These are phyloP conservation scores for Chimonanthus praecox DNA, from an alignment of 164 flowering plant genomes.

Conservation along the genomic window DNA sequence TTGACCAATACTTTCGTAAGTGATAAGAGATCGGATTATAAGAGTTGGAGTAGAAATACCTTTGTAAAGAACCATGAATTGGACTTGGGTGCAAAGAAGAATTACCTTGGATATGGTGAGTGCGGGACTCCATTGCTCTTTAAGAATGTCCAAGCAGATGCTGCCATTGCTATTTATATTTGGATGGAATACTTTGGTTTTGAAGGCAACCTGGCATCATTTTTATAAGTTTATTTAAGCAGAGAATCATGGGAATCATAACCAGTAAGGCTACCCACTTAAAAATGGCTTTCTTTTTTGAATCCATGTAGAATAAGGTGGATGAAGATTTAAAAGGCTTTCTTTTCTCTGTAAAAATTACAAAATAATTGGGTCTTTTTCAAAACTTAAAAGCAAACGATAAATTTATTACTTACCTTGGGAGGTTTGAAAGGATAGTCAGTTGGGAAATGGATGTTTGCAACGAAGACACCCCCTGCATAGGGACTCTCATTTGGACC, in stretches of 20 bases:
- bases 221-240: too few species aligned
- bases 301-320: too few species aligned
- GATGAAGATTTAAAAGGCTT: too few species aligned
- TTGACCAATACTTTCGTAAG: too few species aligned
- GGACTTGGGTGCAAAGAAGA: not conserved
- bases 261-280: too few species aligned
- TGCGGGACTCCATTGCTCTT: slow-evolving; percentile 28
- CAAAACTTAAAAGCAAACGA: not conserved
- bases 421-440: slow-evolving; percentile 82
- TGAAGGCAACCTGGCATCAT: slow-evolving; percentile 18
- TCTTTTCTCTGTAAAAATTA: too few species aligned
- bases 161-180: slow-evolving; percentile 25
- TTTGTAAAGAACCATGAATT: too few species aligned
- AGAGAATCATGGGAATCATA: too few species aligned
- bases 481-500: slow-evolving; percentile 76
- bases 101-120: slow-evolving; percentile 24
- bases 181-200: slow-evolving; percentile 26
- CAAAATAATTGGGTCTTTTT: too few species aligned
- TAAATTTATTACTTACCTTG: slow-evolving; percentile 29
- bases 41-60: too few species aligned
- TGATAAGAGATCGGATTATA: too few species aligned
- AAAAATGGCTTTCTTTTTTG: too few species aligned
- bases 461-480: slow-evolving; percentile 64
- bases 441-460: slow-evolving; percentile 61
- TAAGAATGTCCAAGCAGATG: slow-evolving; percentile 24